These are phyloP conservation scores for Candida khao-thaluensis DNA, from an alignment of 805 yeast genomes.

Conservation along the genomic window DNA sequence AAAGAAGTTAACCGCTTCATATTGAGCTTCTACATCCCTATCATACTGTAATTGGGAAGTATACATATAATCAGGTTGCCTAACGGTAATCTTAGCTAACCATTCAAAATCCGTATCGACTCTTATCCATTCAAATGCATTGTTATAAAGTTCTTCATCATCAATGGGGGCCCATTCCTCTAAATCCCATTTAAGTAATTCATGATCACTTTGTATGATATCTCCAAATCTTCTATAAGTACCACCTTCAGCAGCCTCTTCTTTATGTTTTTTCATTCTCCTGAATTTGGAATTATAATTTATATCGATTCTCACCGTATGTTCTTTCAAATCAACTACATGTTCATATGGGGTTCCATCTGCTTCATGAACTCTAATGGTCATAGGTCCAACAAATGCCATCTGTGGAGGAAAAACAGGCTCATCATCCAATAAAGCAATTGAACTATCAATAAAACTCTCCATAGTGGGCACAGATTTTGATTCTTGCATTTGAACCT, in stretches of 20 bases:
- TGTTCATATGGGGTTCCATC: constrained; percentile 99
- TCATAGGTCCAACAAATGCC: constrained; percentile 92
- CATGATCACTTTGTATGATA: constrained; percentile 59
- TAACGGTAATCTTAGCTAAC: constrained; percentile 79
- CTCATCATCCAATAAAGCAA: constrained; percentile 42
- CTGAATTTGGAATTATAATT: constrained; percentile 94
- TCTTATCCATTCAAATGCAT: constrained; percentile 96
- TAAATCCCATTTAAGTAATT: constrained; percentile 68
- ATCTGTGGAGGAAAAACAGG: constrained; percentile 39
- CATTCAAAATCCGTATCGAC: constrained; percentile 98
- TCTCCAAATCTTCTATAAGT: constrained; percentile 69
- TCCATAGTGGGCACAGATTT: constrained; percentile 38
- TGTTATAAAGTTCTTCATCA: constrained; percentile 66
- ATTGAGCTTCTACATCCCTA: constrained; percentile 93
- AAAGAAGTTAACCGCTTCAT: constrained; percentile 76
- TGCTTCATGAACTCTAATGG: constrained; percentile 94
- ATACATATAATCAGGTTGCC: constrained; percentile 93
- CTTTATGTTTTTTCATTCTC: constrained; percentile 67
- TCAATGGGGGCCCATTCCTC: constrained; percentile 69
- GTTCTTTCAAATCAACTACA: constrained; percentile 86
- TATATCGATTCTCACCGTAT: constrained; percentile 82
- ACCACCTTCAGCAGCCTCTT: constrained; percentile 20
- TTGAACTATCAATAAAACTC: constrained; percentile 48
- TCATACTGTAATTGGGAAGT: constrained; percentile 92
- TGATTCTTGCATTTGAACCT: constrained; percentile 70